Evolutionary conservation across 306 rosid species (phyloP), one percentile per base, ranked within the genome.

Genomic region (Ormosia emarginata): DNA sequence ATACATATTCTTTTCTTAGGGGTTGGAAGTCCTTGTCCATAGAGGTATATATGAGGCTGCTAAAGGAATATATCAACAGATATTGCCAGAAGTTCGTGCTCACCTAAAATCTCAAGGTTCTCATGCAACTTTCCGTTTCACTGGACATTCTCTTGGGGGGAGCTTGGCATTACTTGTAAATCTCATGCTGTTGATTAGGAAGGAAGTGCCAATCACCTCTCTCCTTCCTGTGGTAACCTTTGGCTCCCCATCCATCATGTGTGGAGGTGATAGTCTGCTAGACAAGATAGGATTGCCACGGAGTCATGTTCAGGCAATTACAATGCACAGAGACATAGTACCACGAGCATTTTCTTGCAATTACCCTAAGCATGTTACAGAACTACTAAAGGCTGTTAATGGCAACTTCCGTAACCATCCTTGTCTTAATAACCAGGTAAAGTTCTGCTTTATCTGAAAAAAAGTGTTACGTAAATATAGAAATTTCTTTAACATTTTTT

Each of bases 1-100:
- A 73, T 39, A 5, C 39, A 11, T 32, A 30, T 33, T 18, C 18
- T 55, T 59, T 72, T 55, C 55, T 57, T 62, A 93, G 97, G 95
- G 92, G 67, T 80, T 90, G 1, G 92, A 79, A 83, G 94, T 93
- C 59, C 85, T 84, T 82, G 95, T 93, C 53, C 97, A 93, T 65
- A 88, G 95, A 90, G 97, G 95, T 67, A 93, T 93, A 71, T 93
- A 93, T 3, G 96, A 93, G 90, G 97, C 93, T 73, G 93, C 97
- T 0, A 93, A 91, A 86, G 95, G 94, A 81, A 85, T 92, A 17
- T 93, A 90, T 39, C 85, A 87, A 79, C 92, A 91, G 74, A 89
- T 91, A 91, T 79, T 91, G 73, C 96, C 96, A 41, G 94, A 90
- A 81, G 65, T 91, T 52, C 92, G 8, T 29, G 84, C 72, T 12